phyloP scores from a whole-genome alignment of 257 asterid genomes.

The Lycium barbarum region DNA sequence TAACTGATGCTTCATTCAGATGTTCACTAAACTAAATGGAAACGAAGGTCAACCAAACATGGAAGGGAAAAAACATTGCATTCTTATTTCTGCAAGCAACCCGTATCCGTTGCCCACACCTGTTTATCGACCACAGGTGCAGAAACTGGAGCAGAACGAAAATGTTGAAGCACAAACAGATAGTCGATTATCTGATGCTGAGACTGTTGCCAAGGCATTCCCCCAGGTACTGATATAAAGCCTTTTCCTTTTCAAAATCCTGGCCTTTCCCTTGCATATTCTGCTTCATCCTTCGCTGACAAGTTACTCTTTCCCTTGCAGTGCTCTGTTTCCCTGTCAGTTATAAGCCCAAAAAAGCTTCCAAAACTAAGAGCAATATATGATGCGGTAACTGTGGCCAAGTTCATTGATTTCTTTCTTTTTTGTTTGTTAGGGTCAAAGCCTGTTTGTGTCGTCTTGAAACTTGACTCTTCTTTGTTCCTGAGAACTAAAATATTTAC shows the following conservation, averaged over 20 bases:
- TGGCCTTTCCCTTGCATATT: slow-evolving; percentile 9
- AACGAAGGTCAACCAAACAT: slow-evolving; percentile 65
- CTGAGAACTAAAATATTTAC: neutral
- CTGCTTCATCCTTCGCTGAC: slow-evolving; percentile 20
- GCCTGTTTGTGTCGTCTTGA: slow-evolving; percentile 13
- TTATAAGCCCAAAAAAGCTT: slow-evolving; percentile 93
- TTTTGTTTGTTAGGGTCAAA: slow-evolving; percentile 13
- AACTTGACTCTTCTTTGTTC: slow-evolving; percentile 8
- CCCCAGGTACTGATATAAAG: slow-evolving; percentile 64
- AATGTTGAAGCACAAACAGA: slow-evolving; percentile 65
- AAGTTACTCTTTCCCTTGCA: slow-evolving; percentile 49
- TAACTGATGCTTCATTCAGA: slow-evolving; percentile 52
- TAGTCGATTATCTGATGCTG: slow-evolving; percentile 75
- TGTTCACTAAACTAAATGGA: slow-evolving; percentile 66
- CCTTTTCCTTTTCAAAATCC: slow-evolving; percentile 12
- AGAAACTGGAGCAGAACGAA: slow-evolving; percentile 65
- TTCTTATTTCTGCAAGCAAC: slow-evolving; percentile 93
- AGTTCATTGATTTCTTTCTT: slow-evolving; percentile 19
- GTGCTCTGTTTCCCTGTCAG: slow-evolving; percentile 85
- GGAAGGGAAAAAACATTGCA: slow-evolving; percentile 85
- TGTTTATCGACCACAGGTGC: slow-evolving; percentile 72
- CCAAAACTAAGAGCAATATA: slow-evolving; percentile 83
- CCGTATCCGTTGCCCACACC: slow-evolving; percentile 92
- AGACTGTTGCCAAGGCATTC: slow-evolving; percentile 80
- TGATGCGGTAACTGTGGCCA: slow-evolving; percentile 63